Conservation (phyloP, 257 asterid genomes). For the Ballota nigra region DNA sequence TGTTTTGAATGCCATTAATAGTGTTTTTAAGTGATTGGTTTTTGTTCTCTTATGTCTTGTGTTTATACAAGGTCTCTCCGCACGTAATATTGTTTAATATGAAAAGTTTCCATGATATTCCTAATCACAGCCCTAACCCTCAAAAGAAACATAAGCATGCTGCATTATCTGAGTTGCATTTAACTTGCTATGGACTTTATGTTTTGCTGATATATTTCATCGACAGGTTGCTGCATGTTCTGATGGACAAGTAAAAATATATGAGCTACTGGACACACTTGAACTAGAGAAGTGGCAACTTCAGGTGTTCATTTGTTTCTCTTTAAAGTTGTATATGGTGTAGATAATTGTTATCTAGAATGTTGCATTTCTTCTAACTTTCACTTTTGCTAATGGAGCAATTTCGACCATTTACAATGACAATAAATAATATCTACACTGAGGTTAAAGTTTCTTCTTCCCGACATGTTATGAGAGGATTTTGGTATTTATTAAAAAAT, state of each 20-base stretch:
- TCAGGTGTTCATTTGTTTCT: conserved; percentile 59
- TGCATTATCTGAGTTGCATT: background rate
- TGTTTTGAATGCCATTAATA: background rate
- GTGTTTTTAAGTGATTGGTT: background rate
- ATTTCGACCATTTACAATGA: too few relatives aligned
- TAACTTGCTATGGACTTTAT: background rate
- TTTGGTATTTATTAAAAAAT: too few relatives aligned
- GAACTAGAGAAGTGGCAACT: conserved; percentile 91
- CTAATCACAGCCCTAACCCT: background rate
- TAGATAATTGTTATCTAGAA: background rate
- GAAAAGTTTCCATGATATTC: background rate
- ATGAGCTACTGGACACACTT: conserved; percentile 77
- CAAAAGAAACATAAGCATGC: background rate
- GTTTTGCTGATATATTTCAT: conserved; percentile 13
- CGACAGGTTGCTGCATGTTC: conserved; percentile 83
- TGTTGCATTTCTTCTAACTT: background rate
- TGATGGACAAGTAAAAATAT: conserved; percentile 76
- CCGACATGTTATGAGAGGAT: too few relatives aligned
- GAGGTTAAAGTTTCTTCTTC: too few relatives aligned
- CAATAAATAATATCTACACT: too few relatives aligned
- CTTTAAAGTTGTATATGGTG: background rate
- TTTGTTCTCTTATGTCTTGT: background rate
- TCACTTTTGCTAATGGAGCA: too few relatives aligned
- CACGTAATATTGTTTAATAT: background rate
- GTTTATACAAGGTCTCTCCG: background rate